Evolutionary conservation across 495 filamentous ascomycete species (phyloP), one percentile per base, ranked within the genome.

Genomic region (Aspergillus sclerotioniger): DNA sequence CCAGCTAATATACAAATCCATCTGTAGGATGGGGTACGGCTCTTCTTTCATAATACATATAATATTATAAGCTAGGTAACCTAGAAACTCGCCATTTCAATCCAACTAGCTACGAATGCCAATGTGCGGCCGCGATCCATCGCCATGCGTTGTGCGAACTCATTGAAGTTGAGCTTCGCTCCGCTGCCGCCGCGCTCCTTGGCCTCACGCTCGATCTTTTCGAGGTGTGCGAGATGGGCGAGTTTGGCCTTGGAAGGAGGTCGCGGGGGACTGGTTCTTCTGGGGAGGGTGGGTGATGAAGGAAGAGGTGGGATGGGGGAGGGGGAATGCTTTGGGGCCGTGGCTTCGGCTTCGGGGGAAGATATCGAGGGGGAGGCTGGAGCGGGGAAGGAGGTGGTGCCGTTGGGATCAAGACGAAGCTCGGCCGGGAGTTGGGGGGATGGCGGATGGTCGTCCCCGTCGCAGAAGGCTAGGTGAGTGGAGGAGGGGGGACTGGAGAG

Each of bases 61-160:
- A 41, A 48, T 48, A 37, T n/a, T 25, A 41, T 19, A 53, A 43
- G n/a, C 5, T 37, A 19, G 51, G 9, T 16, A n/a, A 12, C 1
- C 51, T 63, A 86, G 58, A 86, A 85, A 63, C 77, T 83, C 53
- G 81, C 84, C 79, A 92, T 89, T 69, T 94, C 90, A 65, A 92
- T 91, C 91, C 91, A 96, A 54, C 80, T 87, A 16, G 87, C 88
- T 32, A 94, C 76, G 72, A 93, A 94, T 51, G 86, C 87, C 55
- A 95, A 78, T 21, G 80, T 74, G 41, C 76, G 73, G 33, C 86
- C 86, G 47, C 84, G 82, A 50, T 82, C 79, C 15, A 78, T 78
- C 52, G 80, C 82, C 77, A 92, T 90, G 39, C 88, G 83, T 25
- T 73, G 69, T 57, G 87, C 83, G 67, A 93, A 94, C 71, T 95